phyloP scores from a whole-genome alignment of 345 rosid species.

The Syzygium grande region DNA sequence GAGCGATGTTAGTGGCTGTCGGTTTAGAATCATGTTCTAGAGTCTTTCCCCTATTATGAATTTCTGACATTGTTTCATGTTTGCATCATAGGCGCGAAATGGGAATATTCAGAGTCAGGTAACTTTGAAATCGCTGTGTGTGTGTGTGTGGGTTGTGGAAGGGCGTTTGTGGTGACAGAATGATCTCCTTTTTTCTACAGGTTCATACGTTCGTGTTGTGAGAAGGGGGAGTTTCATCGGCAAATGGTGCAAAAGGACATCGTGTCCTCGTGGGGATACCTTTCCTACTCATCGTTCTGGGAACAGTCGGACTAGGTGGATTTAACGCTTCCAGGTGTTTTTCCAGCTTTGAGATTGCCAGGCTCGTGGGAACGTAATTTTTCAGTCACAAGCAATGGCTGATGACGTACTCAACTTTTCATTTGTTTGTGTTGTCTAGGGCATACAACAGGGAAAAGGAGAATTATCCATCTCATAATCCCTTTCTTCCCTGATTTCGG shows the following conservation, averaged over 20 bases:
- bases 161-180: neutral
- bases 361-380: neutral
- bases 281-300: conserved; percentile 47
- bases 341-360: neutral
- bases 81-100: conserved; percentile 37
- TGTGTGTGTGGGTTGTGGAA: neutral
- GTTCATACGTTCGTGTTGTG: conserved; percentile 43
- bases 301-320: conserved; percentile 72
- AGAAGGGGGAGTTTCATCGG: conserved; percentile 56
- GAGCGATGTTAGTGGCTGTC: neutral
- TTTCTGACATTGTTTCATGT: neutral
- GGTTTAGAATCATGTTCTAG: neutral
- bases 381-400: neutral
- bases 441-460: conserved; percentile 70
- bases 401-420: neutral
- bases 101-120: conserved; percentile 32
- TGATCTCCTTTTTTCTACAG: conserved; percentile 12
- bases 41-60: neutral
- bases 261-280: conserved; percentile 47
- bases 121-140: neutral
- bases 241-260: conserved; percentile 46
- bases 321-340: conserved; percentile 56
- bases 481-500: conserved; percentile 63
- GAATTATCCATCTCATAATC: conserved; percentile 64
- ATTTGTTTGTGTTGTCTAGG: conserved; percentile 23